Conservation (phyloP, 352 stramenopile genomes). For the Pythium sukuiense region DNA sequence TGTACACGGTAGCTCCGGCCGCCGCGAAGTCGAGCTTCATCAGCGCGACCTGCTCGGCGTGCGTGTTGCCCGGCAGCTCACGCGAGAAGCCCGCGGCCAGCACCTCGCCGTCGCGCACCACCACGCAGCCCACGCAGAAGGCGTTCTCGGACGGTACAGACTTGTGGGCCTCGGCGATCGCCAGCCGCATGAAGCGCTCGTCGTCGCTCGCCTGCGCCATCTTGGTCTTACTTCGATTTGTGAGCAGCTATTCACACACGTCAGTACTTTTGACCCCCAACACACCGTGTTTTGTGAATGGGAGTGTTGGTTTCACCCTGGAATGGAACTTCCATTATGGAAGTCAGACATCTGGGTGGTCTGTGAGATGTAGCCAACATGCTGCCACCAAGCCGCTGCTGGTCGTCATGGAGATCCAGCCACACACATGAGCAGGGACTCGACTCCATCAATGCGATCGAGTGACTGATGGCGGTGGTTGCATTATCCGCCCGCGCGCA, state of each 20-base stretch:
- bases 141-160: slow-evolving; percentile 68
- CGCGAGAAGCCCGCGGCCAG: slow-evolving; percentile 80
- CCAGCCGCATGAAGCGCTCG: slow-evolving; percentile 68
- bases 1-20: slow-evolving; percentile 74
- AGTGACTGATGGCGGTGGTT: background rate
- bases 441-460: background rate
- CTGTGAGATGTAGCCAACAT: background rate
- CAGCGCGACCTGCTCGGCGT: slow-evolving; percentile 87
- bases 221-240: slow-evolving; percentile 1
- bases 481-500: background rate
- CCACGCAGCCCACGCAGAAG: slow-evolving; percentile 83
- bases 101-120: slow-evolving; percentile 57
- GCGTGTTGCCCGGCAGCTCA: slow-evolving; percentile 86
- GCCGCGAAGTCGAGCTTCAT: slow-evolving; percentile 78
- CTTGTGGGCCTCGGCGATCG: slow-evolving; percentile 79
- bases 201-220: slow-evolving; percentile 24
- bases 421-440: background rate
- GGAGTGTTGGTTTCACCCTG: too few relatives aligned
- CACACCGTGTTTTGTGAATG: too few relatives aligned
- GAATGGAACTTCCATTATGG: background rate
- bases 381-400: background rate
- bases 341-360: background rate
- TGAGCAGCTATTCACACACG: too few relatives aligned
- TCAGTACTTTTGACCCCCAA: too few relatives aligned
- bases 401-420: background rate